Evolutionary conservation across 345 rosid species (phyloP).

Genomic region (Salix caprea): DNA sequence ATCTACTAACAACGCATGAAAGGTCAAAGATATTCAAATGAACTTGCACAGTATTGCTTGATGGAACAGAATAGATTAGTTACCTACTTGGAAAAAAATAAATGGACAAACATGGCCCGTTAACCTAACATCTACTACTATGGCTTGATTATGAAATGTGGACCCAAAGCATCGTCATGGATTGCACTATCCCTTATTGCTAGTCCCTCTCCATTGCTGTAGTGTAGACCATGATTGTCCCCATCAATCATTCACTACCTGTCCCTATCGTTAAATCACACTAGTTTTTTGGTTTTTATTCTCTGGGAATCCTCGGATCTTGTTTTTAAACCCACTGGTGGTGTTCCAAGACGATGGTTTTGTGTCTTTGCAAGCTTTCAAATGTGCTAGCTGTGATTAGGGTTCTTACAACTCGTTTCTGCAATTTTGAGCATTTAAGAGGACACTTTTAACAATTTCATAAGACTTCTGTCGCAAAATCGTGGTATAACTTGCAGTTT

Average conservation of each 20-base stretch:
- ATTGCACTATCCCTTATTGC: background rate
- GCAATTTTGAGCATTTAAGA: too few relatives aligned
- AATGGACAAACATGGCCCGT: background rate
- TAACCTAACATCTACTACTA: background rate
- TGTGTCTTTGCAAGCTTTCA: background rate
- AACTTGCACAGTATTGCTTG: background rate
- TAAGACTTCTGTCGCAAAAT: too few relatives aligned
- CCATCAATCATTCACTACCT: background rate
- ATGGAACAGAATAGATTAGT: background rate
- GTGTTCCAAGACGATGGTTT: background rate
- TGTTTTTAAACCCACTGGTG: constrained; percentile 1
- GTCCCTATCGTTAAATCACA: background rate
- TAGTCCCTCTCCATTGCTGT: background rate
- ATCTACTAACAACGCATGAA: too few relatives aligned
- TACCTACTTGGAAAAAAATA: too few relatives aligned
- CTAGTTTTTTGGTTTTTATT: background rate
- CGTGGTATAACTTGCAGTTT: too few relatives aligned
- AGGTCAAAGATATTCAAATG: background rate
- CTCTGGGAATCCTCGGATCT: constrained; percentile 7
- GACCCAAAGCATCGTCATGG: background rate
- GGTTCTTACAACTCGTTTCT: background rate
- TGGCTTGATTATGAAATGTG: background rate
- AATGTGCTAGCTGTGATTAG: background rate
- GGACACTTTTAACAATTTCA: too few relatives aligned
- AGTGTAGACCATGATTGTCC: background rate